A percentile compares a stretch with the other conserved stretches of the same genome.
Conservation (phyloP, 2,329 filamentous ascomycete species). For the Elsinoe perseae region DNA sequence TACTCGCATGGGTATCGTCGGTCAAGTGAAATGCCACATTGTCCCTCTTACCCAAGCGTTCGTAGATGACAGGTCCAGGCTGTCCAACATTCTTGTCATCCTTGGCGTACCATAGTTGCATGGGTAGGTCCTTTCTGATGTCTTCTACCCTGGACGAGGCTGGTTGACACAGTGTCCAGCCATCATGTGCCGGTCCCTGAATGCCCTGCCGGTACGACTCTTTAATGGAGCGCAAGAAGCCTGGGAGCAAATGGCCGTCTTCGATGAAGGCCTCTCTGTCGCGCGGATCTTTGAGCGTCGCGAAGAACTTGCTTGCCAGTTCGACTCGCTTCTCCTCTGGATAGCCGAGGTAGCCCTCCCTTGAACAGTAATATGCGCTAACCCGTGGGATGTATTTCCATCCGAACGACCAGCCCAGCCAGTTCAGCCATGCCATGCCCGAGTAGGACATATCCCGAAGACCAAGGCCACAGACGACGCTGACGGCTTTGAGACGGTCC, state of each 20-base stretch:
- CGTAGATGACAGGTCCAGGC: not conserved
- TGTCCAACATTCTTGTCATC: constrained; percentile 25
- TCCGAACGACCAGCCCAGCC: not conserved
- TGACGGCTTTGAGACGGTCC: constrained; percentile 22
- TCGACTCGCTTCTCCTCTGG: not conserved
- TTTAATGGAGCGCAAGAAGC: not conserved
- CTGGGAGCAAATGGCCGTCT: not conserved
- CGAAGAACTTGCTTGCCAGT: not conserved
- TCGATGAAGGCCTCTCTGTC: not conserved
- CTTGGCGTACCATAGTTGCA: constrained; percentile 30
- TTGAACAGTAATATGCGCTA: not conserved
- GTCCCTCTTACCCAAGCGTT: not conserved
- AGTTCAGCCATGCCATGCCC: constrained; percentile 11
- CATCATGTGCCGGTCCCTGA: not conserved
- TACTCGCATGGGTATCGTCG: constrained; percentile 3
- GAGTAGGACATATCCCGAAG: constrained; percentile 18
- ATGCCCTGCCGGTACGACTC: not conserved
- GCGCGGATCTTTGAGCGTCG: not conserved
- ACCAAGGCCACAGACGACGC: constrained; percentile 25
- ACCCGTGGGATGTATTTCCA: not conserved
- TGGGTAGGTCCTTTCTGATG: constrained; percentile 21
- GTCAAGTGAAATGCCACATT: not conserved
- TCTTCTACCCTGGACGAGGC: constrained; percentile 26
- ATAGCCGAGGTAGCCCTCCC: not conserved
- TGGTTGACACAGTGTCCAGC: not conserved